phyloP scores from a whole-genome alignment of 2,329 filamentous ascomycete species.

The Ceratocystis destructans region DNA sequence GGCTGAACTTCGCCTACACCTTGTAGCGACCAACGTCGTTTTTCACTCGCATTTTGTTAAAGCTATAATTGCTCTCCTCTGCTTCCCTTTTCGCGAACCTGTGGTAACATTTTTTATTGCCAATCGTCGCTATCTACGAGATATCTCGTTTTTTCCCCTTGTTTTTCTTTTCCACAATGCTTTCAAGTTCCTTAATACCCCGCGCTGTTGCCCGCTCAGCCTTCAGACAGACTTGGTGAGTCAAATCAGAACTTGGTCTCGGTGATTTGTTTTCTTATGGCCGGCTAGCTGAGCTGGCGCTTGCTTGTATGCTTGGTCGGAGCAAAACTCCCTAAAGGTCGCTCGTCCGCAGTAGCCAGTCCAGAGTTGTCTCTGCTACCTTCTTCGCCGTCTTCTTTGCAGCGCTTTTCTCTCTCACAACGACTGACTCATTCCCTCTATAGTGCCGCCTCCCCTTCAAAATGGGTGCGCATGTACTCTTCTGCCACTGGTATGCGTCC shows the following conservation, averaged over 20 bases:
- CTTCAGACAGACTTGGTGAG: conserved; percentile 37
- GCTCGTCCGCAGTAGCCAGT: background rate
- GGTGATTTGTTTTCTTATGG: background rate
- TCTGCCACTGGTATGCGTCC: conserved; percentile 39
- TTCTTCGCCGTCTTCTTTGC: background rate
- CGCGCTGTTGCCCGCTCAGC: conserved; percentile 43
- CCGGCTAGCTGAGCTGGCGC: background rate
- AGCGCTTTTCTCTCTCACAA: background rate
- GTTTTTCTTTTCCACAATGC: conserved; percentile 34
- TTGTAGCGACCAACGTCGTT: conserved; percentile 14
- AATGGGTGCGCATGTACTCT: conserved; percentile 46
- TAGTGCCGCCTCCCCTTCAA: conserved; percentile 24
- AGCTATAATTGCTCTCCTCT: conserved; percentile 9
- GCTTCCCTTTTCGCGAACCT: conserved; percentile 6
- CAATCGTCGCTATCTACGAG: conserved; percentile 13
- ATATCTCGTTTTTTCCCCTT: conserved; percentile 11
- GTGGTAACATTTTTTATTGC: conserved; percentile 8
- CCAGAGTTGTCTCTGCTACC: background rate
- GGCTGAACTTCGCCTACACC: conserved; percentile 18
- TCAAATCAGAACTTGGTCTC: conserved; percentile 10
- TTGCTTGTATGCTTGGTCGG: background rate
- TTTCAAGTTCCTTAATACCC: conserved; percentile 47
- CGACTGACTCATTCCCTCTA: conserved; percentile 6
- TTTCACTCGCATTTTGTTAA: conserved; percentile 12
- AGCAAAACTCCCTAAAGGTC: background rate